Evolutionary conservation across 768 basidiomycete species (phyloP).

Genomic region (Thelephora aurantiotincta): DNA sequence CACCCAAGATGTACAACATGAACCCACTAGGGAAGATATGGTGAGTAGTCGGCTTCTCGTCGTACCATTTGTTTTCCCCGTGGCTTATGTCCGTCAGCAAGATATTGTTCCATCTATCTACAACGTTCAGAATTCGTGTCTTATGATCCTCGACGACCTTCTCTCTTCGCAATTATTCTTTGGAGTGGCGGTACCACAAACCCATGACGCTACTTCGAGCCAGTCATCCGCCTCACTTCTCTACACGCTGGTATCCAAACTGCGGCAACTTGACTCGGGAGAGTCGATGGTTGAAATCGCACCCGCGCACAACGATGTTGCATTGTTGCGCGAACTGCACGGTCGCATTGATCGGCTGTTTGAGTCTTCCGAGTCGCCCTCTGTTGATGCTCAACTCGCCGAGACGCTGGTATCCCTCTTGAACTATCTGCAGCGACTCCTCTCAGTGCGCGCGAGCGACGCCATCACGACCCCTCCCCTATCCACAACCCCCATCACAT

Average conservation of each 20-base stretch:
- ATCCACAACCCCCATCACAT: slow-evolving; percentile 1
- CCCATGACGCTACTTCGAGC: slow-evolving; percentile 35
- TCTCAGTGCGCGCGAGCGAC: slow-evolving; percentile 15
- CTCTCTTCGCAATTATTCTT: slow-evolving; percentile 25
- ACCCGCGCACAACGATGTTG: slow-evolving; percentile 22
- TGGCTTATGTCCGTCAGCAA: slow-evolving; percentile 19
- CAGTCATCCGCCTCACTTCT: slow-evolving; percentile 29
- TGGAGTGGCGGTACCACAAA: slow-evolving; percentile 13
- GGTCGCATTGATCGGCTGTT: slow-evolving; percentile 36
- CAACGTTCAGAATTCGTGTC: slow-evolving; percentile 57
- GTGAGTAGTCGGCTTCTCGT: too few relatives aligned
- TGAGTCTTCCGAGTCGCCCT: slow-evolving; percentile 21
- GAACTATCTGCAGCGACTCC: slow-evolving; percentile 50
- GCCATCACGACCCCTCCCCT: slow-evolving; percentile 7
- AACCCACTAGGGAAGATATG: too few relatives aligned
- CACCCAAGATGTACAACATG: too few relatives aligned
- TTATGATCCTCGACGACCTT: slow-evolving; percentile 60
- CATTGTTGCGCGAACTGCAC: slow-evolving; percentile 46
- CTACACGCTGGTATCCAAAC: slow-evolving; percentile 46
- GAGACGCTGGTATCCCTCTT: slow-evolving; percentile 57
- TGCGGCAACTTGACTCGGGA: slow-evolving; percentile 33
- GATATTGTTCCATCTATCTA: slow-evolving; percentile 62
- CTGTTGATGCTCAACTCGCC: slow-evolving; percentile 47
- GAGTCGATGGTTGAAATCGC: slow-evolving; percentile 31
- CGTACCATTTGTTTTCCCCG: too few relatives aligned